Percentiles rank a stretch among this genome's conserved stretches.
Conservation (phyloP, 164 flowering plant genomes). For the Piper betle region DNA sequence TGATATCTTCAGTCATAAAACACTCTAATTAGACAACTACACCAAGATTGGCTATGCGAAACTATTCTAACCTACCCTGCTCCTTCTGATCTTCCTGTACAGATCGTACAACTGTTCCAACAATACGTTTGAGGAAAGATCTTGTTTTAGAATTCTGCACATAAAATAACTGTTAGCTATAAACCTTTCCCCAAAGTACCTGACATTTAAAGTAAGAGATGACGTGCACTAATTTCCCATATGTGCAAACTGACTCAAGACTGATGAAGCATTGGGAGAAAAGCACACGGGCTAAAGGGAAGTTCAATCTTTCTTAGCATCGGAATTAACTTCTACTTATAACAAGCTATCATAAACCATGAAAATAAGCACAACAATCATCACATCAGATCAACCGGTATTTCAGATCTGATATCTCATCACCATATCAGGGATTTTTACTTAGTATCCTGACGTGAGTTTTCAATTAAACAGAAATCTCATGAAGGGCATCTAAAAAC, state of each 20-base stretch:
- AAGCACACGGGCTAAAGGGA: neutral
- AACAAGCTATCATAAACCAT: no score
- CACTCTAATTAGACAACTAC: neutral
- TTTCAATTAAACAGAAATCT: no score
- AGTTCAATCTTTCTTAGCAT: no score
- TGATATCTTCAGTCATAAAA: conserved; percentile 44
- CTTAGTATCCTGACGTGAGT: no score
- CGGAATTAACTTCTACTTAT: no score
- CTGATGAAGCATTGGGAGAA: neutral
- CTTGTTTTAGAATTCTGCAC: conserved; percentile 25
- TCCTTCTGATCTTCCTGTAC: conserved; percentile 91
- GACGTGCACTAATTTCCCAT: neutral
- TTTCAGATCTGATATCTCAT: no score
- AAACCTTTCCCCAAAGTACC: neutral
- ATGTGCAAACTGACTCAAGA: neutral
- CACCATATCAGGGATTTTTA: no score
- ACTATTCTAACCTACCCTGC: conserved; percentile 50
- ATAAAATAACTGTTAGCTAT: neutral
- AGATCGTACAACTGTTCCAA: conserved; percentile 89
- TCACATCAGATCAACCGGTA: no score
- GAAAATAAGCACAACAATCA: no score
- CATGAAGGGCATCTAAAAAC: no score
- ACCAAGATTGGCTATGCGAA: neutral
- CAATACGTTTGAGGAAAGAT: conserved; percentile 71
- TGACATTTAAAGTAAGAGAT: neutral